Percentiles rank a stretch among this genome's conserved stretches.
Evolutionary conservation across 2,329 filamentous ascomycete species (phyloP).

Genomic region (Capronia coronata): DNA sequence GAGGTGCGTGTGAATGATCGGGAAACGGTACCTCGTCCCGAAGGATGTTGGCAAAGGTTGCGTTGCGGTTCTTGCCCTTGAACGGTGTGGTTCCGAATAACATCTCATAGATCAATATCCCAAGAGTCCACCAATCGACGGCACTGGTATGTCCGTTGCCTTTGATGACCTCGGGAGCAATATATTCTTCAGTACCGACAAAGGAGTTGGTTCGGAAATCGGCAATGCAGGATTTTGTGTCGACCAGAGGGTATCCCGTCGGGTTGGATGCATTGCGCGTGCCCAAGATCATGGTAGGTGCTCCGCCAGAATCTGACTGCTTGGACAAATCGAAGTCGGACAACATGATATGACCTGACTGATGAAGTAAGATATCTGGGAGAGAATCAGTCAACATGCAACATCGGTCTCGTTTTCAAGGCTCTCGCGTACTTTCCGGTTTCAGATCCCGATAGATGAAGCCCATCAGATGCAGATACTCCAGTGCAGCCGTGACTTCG

Average conservation of each 20-base stretch:
- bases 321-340: constrained; percentile 98
- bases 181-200: constrained; percentile 97
- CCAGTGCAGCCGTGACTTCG: constrained; percentile 90
- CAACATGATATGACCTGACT: constrained; percentile 99
- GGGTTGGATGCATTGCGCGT: constrained; percentile 76
- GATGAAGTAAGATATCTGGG: constrained; percentile 88
- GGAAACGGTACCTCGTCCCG: constrained; percentile 94
- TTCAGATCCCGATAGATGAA: constrained; percentile 98
- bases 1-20: constrained; percentile 73
- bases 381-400: constrained; percentile 35
- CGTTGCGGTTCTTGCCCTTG: constrained; percentile 98
- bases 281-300: constrained; percentile 94
- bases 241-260: constrained; percentile 86
- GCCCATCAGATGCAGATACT: constrained; percentile 97
- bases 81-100: constrained; percentile 96
- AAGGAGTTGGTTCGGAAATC: constrained; percentile 99
- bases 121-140: constrained; percentile 98
- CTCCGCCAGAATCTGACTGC: constrained; percentile 91
- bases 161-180: constrained; percentile 97
- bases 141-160: constrained; percentile 96
- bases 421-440: constrained; percentile 70
- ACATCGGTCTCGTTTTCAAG: background rate
- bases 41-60: constrained; percentile 95
- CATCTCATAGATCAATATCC: constrained; percentile 98
- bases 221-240: constrained; percentile 95